Base-by-base conservation (phyloP, 306 rosid genomes). In the Cucurbita ficifolia region DNA sequence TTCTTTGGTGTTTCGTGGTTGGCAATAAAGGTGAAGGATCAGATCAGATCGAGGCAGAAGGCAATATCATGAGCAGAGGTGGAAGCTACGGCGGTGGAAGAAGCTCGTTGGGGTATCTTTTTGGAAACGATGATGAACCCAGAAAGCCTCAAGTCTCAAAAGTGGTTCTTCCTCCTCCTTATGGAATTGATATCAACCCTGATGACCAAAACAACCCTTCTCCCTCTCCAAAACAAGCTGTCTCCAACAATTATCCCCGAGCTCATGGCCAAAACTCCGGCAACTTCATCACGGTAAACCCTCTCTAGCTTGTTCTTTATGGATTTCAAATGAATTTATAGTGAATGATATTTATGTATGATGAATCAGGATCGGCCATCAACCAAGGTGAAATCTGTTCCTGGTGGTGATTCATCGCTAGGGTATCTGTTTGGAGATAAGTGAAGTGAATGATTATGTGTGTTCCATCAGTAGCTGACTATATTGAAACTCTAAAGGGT, bases 391-490 rank as follows among this genome's bases (percentile, higher is more conserved):
- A 88, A 86, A 49, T 88, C 96, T 10, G 91, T 79, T 75, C 96
- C 96, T 3, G 96, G 96, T 7, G 96, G 94, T 36, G 86, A 83
- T 79, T 90, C 96, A n/a, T 90, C 96, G 16, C 89, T 90, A 48
- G 94, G 96, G 13, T 88, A 90, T 85, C 84, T 90, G 90, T 90
- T 90, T 79, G 96, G 96, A 81, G 91, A 88, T 79, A 88, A 88
- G 88, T 86, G 83, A 84, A 67, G 33, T 63, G 13, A 42, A 18
- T 7, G n/a, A 1, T 4, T 72, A 14, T 72, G 45, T 72, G 45
- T 53, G 36, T 53, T 29, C 33, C 33, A 29, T 63, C 9, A 11
- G 33, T 38, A 17, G 29, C 48, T 36, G 12, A 61, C 13, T 36
- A 33, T 59, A 62, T 36, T 17, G 22, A 33, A 40, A 64, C 42